phyloP scores from a whole-genome alignment of 106 monocot genomes.

The Dioscorea dumetorum region DNA sequence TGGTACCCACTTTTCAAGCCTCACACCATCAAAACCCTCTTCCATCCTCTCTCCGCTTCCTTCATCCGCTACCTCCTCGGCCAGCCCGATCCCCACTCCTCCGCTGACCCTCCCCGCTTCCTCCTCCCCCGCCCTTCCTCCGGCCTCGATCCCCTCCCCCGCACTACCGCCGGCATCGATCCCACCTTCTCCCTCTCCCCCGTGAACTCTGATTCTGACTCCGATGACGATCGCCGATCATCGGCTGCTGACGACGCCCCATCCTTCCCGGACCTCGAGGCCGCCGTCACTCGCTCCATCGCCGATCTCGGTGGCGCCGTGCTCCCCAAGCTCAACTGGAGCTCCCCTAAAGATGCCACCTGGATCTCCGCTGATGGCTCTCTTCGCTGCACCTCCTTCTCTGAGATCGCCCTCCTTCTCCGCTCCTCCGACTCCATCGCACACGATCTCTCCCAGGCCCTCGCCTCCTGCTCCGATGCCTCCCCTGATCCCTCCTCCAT shows the following conservation, averaged over 20 bases:
- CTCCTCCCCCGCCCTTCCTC: slow-evolving; percentile 21
- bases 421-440: slow-evolving; percentile 65
- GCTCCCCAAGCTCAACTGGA: slow-evolving; percentile 97
- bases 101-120: background rate
- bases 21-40: background rate
- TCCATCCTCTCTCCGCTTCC: background rate
- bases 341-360: slow-evolving; percentile 83
- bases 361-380: slow-evolving; percentile 58
- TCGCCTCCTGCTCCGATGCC: slow-evolving; percentile 25
- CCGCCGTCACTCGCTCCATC: background rate
- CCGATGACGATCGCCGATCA: background rate
- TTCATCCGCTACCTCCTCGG: background rate
- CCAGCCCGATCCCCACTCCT: background rate
- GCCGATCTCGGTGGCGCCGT: slow-evolving; percentile 48
- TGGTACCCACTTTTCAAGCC: slow-evolving; percentile 26
- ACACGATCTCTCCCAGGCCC: slow-evolving; percentile 69
- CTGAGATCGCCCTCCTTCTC: slow-evolving; percentile 75
- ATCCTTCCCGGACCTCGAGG: background rate
- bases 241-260: background rate
- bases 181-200: background rate
- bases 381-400: slow-evolving; percentile 59
- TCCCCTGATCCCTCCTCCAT: background rate
- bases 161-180: background rate
- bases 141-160: background rate
- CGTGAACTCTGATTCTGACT: background rate